Percentiles rank a stretch among this genome's conserved stretches.
phyloP scores from a whole-genome alignment of 1,139 yeast species.

The Suhomyces kunorum region DNA sequence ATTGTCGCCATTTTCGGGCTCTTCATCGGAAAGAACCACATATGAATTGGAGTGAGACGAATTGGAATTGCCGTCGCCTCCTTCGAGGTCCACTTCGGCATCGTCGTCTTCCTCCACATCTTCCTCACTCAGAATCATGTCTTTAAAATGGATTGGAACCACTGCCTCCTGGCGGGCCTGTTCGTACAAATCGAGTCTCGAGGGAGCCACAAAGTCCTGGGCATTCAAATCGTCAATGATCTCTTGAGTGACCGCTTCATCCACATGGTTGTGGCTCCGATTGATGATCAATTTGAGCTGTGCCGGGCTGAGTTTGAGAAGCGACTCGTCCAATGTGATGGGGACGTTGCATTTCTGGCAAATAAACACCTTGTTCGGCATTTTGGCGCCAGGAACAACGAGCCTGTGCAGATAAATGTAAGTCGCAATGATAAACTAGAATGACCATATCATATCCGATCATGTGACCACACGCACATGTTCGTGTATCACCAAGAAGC shows the following conservation, averaged over 20 bases:
- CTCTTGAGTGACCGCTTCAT: constrained; percentile 17
- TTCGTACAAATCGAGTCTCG: constrained; percentile 32
- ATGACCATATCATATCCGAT: neutral
- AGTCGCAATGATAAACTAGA: neutral
- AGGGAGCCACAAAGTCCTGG: constrained; percentile 34
- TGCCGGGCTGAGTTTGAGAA: constrained; percentile 32
- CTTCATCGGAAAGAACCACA: constrained; percentile 30
- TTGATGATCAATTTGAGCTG: constrained; percentile 36
- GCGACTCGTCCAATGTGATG: constrained; percentile 32
- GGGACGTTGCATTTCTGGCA: constrained; percentile 42
- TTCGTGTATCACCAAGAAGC: constrained; percentile 18
- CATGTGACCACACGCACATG: neutral
- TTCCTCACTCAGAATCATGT: constrained; percentile 21
- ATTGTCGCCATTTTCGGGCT: constrained; percentile 13
- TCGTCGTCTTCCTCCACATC: constrained; percentile 19
- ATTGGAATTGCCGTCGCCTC: neutral
- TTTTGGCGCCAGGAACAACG: neutral
- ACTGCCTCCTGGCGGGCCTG: constrained; percentile 17
- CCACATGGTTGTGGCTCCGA: constrained; percentile 18
- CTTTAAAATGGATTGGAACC: constrained; percentile 21
- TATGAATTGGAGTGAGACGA: constrained; percentile 31
- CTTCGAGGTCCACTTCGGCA: constrained; percentile 14
- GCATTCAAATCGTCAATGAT: constrained; percentile 26
- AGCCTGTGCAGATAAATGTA: no score
- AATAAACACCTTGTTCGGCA: constrained; percentile 17